Evolutionary conservation across 345 rosid species (phyloP).

Genomic region (Passiflora organensis): DNA sequence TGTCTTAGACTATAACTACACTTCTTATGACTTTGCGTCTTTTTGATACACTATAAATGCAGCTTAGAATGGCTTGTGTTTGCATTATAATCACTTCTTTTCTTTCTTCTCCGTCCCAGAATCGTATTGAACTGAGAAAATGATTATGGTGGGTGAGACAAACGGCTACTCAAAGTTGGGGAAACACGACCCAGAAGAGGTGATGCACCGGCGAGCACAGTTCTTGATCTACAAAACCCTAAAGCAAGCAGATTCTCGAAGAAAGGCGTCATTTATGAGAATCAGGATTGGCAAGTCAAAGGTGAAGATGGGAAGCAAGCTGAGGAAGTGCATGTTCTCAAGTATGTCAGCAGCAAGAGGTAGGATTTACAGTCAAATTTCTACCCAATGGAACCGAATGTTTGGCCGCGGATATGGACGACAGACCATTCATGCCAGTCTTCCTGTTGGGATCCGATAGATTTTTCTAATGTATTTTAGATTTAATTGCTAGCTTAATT

Average conservation of each 20-base stretch:
- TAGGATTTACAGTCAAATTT: constrained; percentile 23
- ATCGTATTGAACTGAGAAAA: too few species aligned
- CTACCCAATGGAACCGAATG: constrained; percentile 31
- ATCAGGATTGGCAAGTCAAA: constrained; percentile 47
- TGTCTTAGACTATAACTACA: too few species aligned
- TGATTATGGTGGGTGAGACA: constrained; percentile 32
- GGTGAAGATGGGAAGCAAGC: constrained; percentile 56
- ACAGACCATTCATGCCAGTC: constrained; percentile 26
- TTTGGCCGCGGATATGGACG: constrained; percentile 31
- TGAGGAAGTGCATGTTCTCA: constrained; percentile 44
- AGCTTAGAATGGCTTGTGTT: constrained; percentile 2
- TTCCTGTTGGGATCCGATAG: constrained; percentile 26
- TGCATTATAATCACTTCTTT: not conserved
- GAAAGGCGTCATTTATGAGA: constrained; percentile 36
- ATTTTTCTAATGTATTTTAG: too few species aligned
- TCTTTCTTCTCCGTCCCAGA: too few species aligned
- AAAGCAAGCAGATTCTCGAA: constrained; percentile 40
- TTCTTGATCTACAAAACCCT: constrained; percentile 76
- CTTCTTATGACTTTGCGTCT: too few species aligned
- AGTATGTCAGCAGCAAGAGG: constrained; percentile 25
- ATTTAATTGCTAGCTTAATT: too few species aligned
- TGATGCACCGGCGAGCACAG: constrained; percentile 53
- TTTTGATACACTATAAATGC: constrained; percentile 29
- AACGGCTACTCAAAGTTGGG: constrained; percentile 50
- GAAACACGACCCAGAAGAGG: constrained; percentile 69